A percentile compares a stretch with the other conserved stretches of the same genome.
Evolutionary conservation across 257 asterid species (phyloP).

Genomic region (Paulownia fortunei): DNA sequence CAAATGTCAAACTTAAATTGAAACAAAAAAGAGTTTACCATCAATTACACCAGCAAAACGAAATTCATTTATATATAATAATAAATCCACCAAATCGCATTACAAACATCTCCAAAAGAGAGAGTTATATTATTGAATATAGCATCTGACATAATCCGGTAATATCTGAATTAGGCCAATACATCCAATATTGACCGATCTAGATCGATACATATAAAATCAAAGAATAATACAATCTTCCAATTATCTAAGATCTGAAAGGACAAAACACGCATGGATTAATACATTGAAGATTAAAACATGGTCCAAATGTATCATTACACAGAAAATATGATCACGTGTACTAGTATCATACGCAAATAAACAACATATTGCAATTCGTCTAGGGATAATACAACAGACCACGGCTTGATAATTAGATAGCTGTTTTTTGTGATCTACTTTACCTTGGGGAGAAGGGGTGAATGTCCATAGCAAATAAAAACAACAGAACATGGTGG

Average conservation of each 20-base stretch:
- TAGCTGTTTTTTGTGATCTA: no score
- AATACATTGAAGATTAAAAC: not conserved
- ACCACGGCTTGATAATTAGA: not conserved
- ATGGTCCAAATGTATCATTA: not conserved
- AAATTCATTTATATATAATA: not conserved
- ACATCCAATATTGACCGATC: not conserved
- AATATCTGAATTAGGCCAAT: not conserved
- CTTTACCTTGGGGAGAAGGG: no score
- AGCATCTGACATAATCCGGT: not conserved
- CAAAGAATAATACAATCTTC: not conserved
- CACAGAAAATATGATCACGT: not conserved
- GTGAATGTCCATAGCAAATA: not conserved
- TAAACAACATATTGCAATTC: not conserved
- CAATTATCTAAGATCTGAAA: not conserved
- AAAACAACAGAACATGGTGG: not conserved
- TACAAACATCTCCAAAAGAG: not conserved
- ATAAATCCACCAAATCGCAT: not conserved
- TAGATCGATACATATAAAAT: not conserved
- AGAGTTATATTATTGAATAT: not conserved
- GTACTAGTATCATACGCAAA: not conserved
- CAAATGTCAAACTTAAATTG: not conserved
- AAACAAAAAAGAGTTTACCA: no score
- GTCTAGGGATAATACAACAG: not conserved
- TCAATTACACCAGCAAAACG: no score
- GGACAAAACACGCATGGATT: not conserved